Percentiles rank a stretch among this genome's conserved stretches.
Conservation (phyloP, 495 filamentous ascomycete genomes). For the Podospora anserina region DNA sequence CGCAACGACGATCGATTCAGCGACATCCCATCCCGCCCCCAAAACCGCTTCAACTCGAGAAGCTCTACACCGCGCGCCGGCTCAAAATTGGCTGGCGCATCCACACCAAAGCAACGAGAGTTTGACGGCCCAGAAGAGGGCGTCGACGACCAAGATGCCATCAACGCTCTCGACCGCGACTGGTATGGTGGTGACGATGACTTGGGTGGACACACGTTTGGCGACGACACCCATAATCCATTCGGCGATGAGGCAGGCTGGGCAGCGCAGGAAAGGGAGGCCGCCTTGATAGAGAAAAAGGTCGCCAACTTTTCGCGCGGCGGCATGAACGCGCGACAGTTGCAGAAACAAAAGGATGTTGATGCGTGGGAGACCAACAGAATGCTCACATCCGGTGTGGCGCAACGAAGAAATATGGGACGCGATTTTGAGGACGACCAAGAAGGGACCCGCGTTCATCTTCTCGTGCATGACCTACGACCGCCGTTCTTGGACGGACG, state of each 20-base stretch:
- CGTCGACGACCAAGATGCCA: conserved; percentile 43
- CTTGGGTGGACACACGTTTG: conserved; percentile 64
- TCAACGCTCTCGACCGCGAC: conserved; percentile 74
- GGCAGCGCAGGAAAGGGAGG: conserved; percentile 66
- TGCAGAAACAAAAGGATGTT: conserved; percentile 86
- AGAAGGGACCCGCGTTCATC: conserved; percentile 83
- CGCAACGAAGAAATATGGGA: conserved; percentile 78
- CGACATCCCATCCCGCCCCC: conserved; percentile 49
- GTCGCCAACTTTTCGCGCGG: conserved; percentile 52
- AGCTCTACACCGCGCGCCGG: conserved; percentile 49
- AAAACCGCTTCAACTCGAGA: conserved; percentile 39
- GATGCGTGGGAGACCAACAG: conserved; percentile 99
- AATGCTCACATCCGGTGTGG: conserved; percentile 95
- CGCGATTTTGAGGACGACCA: conserved; percentile 86
- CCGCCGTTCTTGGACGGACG: conserved; percentile 95
- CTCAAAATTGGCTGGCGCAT: conserved; percentile 37
- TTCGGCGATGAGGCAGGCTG: conserved; percentile 58
- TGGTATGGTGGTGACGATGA: conserved; percentile 83
- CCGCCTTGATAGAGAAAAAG: conserved; percentile 70
- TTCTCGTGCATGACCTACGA: conserved; percentile 89
- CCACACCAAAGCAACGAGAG: conserved; percentile 51
- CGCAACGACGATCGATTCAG: conserved; percentile 56
- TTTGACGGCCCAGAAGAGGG: conserved; percentile 52
- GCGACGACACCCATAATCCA: conserved; percentile 64
- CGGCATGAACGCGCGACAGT: conserved; percentile 62